These are phyloP conservation scores for Fistulinella prunicolor DNA, from an alignment of 768 basidiomycete species.

Conservation along the genomic window DNA sequence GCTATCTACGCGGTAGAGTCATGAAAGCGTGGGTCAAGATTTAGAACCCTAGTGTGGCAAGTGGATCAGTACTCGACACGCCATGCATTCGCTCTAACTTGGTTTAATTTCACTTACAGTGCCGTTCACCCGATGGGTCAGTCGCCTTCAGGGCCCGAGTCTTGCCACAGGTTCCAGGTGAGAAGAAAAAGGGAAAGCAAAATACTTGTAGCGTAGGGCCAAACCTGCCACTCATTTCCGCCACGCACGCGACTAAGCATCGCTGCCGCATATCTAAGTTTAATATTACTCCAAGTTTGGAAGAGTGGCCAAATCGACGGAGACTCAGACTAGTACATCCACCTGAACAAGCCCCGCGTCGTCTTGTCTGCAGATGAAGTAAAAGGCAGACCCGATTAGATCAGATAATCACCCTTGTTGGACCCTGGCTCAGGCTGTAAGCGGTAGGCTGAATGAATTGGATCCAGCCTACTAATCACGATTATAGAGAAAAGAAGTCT, in stretches of 20 bases:
- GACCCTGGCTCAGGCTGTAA: not conserved
- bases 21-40: conserved; percentile 11
- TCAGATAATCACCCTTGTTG: conserved; percentile 1
- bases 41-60: not conserved
- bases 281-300: not conserved
- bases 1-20: conserved; percentile 9
- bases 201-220: too few species aligned
- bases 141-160: not conserved
- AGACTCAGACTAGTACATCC: not conserved
- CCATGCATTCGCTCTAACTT: not conserved
- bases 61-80: conserved; percentile 10
- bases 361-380: conserved; percentile 9
- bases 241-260: not conserved
- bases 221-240: not conserved
- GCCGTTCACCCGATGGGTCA: not conserved
- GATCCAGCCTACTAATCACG: conserved; percentile 1
- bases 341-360: conserved; percentile 7
- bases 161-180: conserved; percentile 1
- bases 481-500: not conserved
- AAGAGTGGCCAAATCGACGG: not conserved
- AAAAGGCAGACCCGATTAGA: conserved; percentile 5
- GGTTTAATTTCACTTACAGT: conserved; percentile 1
- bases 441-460: not conserved
- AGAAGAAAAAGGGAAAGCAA: not conserved
- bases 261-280: too few species aligned